These are phyloP conservation scores for Phytophthora macrochlamydospora DNA, from an alignment of 352 stramenopile species.

Conservation along the genomic window DNA sequence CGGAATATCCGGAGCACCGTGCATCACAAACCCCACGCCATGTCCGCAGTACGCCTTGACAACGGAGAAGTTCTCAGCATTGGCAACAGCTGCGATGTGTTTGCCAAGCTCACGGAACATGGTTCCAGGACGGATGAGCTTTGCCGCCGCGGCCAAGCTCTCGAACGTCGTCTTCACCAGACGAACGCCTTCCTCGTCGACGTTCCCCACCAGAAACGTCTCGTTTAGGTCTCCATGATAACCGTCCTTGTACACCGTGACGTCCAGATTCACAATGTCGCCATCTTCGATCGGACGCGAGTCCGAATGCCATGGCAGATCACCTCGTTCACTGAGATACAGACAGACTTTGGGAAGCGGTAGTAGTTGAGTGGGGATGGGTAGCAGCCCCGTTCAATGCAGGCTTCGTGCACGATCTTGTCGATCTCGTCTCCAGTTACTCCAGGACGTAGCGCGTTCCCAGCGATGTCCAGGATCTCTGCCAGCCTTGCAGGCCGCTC, in stretches of 20 bases:
- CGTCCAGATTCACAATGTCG: conserved; percentile 99
- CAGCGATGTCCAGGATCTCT: conserved; percentile 97
- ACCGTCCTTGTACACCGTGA: conserved; percentile 97
- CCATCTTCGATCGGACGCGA: conserved; percentile 93
- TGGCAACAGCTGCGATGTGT: conserved; percentile 91
- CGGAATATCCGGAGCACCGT: conserved; percentile 96
- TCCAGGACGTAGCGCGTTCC: conserved; percentile 83
- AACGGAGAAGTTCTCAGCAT: conserved; percentile 90
- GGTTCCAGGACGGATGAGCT: conserved; percentile 93
- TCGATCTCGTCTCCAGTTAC: conserved; percentile 98
- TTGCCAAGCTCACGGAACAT: conserved; percentile 97
- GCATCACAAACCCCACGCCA: conserved; percentile 97
- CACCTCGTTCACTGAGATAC: conserved; percentile 94
- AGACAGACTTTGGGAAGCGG: conserved; percentile 96
- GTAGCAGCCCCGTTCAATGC: conserved; percentile 93
- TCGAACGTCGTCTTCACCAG: conserved; percentile 97
- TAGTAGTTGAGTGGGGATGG: conserved; percentile 98
- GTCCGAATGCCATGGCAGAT: conserved; percentile 98
- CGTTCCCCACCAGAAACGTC: conserved; percentile 97
- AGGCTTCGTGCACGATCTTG: conserved; percentile 93
- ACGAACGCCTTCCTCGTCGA: conserved; percentile 90
- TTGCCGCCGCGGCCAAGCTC: conserved; percentile 86
- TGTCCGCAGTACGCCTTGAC: conserved; percentile 99
- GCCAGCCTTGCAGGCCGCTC: conserved; percentile 83
- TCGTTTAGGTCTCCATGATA: conserved; percentile 99